A percentile compares a stretch with the other conserved stretches of the same genome.
phyloP scores from a whole-genome alignment of 148 eudicot species.

The Cornus controversa region DNA sequence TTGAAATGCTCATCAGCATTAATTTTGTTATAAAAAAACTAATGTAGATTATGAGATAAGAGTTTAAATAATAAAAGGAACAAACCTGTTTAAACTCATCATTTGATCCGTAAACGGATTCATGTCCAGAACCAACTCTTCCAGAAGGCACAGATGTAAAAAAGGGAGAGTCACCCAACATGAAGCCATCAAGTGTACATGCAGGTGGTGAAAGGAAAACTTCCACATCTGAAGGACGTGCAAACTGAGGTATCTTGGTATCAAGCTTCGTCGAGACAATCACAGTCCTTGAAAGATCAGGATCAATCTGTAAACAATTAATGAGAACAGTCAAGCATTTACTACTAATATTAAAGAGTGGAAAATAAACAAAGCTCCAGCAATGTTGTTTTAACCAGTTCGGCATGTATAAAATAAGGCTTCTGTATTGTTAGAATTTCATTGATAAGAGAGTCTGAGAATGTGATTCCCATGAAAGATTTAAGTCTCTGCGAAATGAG shows the following conservation, averaged over 20 bases:
- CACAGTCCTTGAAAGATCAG: constrained; percentile 94
- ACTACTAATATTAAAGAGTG: background rate
- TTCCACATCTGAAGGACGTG: constrained; percentile 96
- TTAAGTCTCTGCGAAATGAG: background rate
- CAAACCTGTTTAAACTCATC: constrained; percentile 93
- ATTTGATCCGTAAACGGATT: constrained; percentile 83
- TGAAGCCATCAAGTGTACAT: constrained; percentile 75
- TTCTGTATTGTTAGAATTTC: background rate
- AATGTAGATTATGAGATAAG: background rate
- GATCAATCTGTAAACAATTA: constrained; percentile 59
- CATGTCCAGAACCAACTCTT: constrained; percentile 87
- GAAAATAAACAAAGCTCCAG: background rate
- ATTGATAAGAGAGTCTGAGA: background rate
- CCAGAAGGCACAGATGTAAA: constrained; percentile 99
- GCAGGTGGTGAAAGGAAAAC: constrained; percentile 96
- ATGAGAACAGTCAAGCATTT: background rate
- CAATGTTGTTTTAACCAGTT: background rate
- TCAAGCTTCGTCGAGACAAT: constrained; percentile 96
- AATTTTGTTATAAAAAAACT: background rate
- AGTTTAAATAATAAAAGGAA: background rate
- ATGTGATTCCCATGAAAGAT: constrained; percentile 2
- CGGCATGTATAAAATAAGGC: background rate
- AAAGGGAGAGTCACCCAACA: constrained; percentile 93
- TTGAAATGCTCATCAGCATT: background rate
- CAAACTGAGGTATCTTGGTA: constrained; percentile 95